Percentiles rank a stretch among this genome's conserved stretches.
Conservation (phyloP, 352 stramenopile species). For the Phytopythium delawarense region DNA sequence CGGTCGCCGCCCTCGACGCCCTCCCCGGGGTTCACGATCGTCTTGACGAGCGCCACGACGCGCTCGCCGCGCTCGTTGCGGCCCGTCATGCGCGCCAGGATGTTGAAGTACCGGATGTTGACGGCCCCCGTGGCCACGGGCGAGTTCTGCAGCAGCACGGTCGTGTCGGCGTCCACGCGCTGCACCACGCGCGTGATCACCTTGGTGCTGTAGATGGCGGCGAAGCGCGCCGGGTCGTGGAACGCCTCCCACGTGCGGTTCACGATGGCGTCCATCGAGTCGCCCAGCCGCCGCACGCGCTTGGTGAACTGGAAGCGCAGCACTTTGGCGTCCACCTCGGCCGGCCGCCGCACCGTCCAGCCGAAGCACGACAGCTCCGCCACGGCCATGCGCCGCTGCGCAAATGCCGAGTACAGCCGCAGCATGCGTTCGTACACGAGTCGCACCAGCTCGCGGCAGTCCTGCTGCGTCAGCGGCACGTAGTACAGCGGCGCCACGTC, state of each 20-base stretch:
- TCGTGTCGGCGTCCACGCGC: slow-evolving; percentile 28
- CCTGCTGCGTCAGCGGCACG: slow-evolving; percentile 20
- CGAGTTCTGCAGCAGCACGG: slow-evolving; percentile 36
- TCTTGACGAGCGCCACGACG: slow-evolving; percentile 39
- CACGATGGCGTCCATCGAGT: slow-evolving; percentile 38
- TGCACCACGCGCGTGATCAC: slow-evolving; percentile 35
- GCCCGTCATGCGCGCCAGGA: slow-evolving; percentile 27
- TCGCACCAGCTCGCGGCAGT: slow-evolving; percentile 24
- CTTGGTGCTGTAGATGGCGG: slow-evolving; percentile 36
- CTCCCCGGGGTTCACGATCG: slow-evolving; percentile 31
- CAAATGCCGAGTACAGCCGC: slow-evolving; percentile 27
- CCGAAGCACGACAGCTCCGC: slow-evolving; percentile 32
- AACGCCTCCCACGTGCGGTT: slow-evolving; percentile 38
- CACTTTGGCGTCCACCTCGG: slow-evolving; percentile 16
- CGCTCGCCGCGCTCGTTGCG: slow-evolving; percentile 24
- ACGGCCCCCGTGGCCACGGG: slow-evolving; percentile 19
- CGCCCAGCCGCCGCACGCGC: slow-evolving; percentile 21
- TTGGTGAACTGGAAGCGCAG: slow-evolving; percentile 51
- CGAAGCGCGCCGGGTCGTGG: slow-evolving; percentile 30
- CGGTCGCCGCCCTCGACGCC: slow-evolving; percentile 14
- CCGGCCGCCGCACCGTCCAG: slow-evolving; percentile 28
- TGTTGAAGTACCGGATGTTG: slow-evolving; percentile 43
- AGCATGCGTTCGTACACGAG: slow-evolving; percentile 33
- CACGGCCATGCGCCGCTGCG: slow-evolving; percentile 20
- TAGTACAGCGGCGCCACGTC: slow-evolving; percentile 35